phyloP scores from a whole-genome alignment of 768 basidiomycete genomes.

The Mycena olivaceomarginata region DNA sequence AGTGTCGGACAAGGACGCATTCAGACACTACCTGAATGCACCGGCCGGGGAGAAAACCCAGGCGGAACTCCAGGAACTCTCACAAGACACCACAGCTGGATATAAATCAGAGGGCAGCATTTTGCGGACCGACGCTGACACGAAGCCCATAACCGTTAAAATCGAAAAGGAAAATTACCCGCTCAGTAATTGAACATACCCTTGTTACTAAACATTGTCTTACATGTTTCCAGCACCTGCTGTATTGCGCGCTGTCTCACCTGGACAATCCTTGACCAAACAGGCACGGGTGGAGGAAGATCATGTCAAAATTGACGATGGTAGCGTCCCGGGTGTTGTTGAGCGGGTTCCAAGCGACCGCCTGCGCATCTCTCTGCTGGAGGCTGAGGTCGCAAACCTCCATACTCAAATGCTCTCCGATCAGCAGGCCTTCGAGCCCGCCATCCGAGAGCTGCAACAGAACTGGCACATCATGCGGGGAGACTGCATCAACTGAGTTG shows the following conservation, averaged over 20 bases:
- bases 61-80: constrained; percentile 2
- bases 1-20: constrained; percentile 4
- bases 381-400: neutral
- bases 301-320: neutral
- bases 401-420: neutral
- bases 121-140: neutral
- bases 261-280: neutral
- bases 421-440: neutral
- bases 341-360: too few relatives aligned
- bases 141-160: neutral
- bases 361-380: neutral
- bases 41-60: neutral
- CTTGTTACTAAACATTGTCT: too few relatives aligned
- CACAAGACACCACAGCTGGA: too few relatives aligned
- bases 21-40: neutral
- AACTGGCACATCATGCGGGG: neutral
- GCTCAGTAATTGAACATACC: neutral
- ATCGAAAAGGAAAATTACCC: constrained; percentile 3
- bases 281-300: neutral
- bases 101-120: neutral
- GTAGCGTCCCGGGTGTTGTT: too few relatives aligned
- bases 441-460: neutral
- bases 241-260: neutral
- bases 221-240: neutral
- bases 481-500: neutral